phyloP scores from a whole-genome alignment of 352 stramenopile genomes.

The Hyaloperonospora brassicae region DNA sequence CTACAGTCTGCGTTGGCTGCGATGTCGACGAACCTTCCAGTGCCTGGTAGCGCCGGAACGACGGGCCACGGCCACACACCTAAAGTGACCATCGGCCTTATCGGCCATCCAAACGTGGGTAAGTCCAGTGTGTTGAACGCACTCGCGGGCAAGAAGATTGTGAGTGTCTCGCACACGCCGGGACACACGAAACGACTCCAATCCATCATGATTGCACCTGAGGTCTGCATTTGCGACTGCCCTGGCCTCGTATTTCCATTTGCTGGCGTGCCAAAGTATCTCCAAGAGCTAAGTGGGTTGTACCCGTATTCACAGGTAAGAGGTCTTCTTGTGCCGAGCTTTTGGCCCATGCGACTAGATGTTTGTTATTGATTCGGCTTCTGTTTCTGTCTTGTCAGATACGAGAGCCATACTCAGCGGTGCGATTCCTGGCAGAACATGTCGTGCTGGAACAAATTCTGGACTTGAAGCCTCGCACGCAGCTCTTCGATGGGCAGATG shows the following conservation, averaged over 20 bases:
- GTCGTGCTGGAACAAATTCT: constrained; percentile 62
- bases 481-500: constrained; percentile 68
- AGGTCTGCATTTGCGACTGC: constrained; percentile 84
- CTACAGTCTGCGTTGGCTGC: constrained; percentile 28
- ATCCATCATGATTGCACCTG: constrained; percentile 70
- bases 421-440: constrained; percentile 79
- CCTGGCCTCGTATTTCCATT: constrained; percentile 83
- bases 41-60: constrained; percentile 18
- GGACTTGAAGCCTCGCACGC: constrained; percentile 59
- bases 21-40: constrained; percentile 19
- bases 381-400: constrained; percentile 38
- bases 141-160: constrained; percentile 79
- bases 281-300: constrained; percentile 75
- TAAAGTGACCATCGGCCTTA: constrained; percentile 78
- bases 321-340: neutral
- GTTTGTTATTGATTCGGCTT: constrained; percentile 4
- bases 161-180: constrained; percentile 80
- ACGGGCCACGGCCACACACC: constrained; percentile 37
- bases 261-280: constrained; percentile 65
- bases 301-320: constrained; percentile 77
- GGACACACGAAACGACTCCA: constrained; percentile 84
- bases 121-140: constrained; percentile 85
- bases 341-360: neutral
- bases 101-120: constrained; percentile 84
- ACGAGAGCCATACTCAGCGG: constrained; percentile 80